These are phyloP conservation scores for Penicillium salamii DNA, from an alignment of 495 filamentous ascomycete genomes.

Conservation along the genomic window DNA sequence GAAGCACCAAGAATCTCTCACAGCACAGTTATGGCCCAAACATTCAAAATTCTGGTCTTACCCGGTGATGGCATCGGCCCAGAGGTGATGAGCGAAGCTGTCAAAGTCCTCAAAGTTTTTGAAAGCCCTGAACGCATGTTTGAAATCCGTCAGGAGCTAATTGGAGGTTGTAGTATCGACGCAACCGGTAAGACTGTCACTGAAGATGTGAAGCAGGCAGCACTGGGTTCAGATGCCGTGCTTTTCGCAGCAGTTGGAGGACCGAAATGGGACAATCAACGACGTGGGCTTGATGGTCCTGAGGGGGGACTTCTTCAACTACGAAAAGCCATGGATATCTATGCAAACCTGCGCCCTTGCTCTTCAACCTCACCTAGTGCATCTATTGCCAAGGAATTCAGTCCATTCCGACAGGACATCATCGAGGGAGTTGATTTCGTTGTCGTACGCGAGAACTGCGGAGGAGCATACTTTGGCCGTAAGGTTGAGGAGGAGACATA, in stretches of 20 bases:
- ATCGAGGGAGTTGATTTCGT: conserved; percentile 49
- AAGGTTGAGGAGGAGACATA: conserved; percentile 48
- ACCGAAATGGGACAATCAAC: conserved; percentile 47
- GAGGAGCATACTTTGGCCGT: conserved; percentile 51
- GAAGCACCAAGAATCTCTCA: neutral
- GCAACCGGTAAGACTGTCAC: conserved; percentile 43
- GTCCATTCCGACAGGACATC: conserved; percentile 44
- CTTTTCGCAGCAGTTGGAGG: conserved; percentile 51
- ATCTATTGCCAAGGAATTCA: conserved; percentile 36
- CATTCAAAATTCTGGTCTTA: conserved; percentile 50
- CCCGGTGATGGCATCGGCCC: conserved; percentile 56
- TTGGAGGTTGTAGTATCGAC: conserved; percentile 49
- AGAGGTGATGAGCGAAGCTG: conserved; percentile 51
- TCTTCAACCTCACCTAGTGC: conserved; percentile 39
- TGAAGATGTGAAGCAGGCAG: conserved; percentile 41
- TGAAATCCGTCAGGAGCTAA: conserved; percentile 42
- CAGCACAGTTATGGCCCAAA: conserved; percentile 18
- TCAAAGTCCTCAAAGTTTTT: conserved; percentile 49
- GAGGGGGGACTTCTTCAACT: conserved; percentile 47
- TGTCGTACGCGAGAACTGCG: conserved; percentile 50
- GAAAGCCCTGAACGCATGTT: conserved; percentile 38
- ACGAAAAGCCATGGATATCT: conserved; percentile 47
- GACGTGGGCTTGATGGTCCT: conserved; percentile 42
- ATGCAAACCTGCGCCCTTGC: conserved; percentile 50
- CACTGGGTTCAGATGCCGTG: conserved; percentile 42